phyloP scores from a whole-genome alignment of 306 rosid species.

The Luffa aegyptiaca region DNA sequence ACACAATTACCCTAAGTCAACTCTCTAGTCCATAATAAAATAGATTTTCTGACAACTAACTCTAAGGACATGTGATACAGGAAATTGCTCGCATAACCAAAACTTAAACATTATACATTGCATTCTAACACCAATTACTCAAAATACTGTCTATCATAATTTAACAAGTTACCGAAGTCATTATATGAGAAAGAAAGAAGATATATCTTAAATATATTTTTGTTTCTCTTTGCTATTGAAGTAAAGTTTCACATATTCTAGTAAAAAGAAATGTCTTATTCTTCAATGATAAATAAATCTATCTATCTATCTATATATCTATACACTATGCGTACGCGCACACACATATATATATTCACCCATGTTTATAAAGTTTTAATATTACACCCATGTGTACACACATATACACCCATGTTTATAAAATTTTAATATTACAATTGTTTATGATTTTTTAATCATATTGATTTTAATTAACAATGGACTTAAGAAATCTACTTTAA shows the following conservation, averaged over 20 bases:
- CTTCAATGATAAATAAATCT: background rate
- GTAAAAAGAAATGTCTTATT: background rate
- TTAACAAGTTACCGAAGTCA: background rate
- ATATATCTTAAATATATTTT: background rate
- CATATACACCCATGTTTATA: background rate
- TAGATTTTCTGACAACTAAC: background rate
- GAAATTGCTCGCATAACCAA: background rate
- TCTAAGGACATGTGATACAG: background rate
- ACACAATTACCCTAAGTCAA: no score
- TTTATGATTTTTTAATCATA: background rate
- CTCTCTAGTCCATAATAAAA: background rate
- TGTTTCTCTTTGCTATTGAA: background rate
- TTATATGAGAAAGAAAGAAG: background rate
- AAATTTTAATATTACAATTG: background rate
- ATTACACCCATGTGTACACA: no score
- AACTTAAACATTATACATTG: background rate
- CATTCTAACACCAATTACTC: background rate
- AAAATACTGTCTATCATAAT: background rate
- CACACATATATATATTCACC: no score
- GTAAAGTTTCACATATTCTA: background rate
- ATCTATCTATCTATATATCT: background rate
- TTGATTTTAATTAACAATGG: background rate
- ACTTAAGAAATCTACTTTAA: background rate
- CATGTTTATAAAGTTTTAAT: no score
- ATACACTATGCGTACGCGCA: no score